phyloP scores from a whole-genome alignment of 345 rosid species.

The Citrus australasica region DNA sequence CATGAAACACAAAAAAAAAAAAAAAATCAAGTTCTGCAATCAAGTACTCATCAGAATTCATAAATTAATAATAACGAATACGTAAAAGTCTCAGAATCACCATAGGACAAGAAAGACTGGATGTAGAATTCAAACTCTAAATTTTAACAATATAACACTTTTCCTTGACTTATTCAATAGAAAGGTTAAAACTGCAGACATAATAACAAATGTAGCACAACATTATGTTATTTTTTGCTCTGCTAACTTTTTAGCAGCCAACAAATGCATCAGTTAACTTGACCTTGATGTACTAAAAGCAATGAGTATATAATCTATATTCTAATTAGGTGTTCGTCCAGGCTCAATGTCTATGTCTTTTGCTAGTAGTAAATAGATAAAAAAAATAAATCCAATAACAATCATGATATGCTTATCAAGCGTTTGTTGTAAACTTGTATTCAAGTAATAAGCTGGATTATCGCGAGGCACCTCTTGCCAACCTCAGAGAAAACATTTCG shows the following conservation, averaged over 20 bases:
- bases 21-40: background rate
- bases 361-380: background rate
- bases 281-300: background rate
- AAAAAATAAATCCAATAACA: background rate
- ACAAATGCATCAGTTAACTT: background rate
- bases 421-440: background rate
- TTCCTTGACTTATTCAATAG: background rate
- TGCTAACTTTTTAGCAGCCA: background rate
- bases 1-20: background rate
- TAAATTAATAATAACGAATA: background rate
- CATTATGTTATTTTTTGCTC: background rate
- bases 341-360: background rate
- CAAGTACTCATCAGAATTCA: constrained; percentile 1
- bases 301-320: background rate
- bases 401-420: background rate
- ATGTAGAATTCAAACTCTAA: background rate
- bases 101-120: background rate
- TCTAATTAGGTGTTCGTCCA: background rate
- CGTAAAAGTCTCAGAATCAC: background rate
- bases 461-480: background rate
- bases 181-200: background rate
- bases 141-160: background rate
- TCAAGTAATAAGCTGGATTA: background rate
- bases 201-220: background rate
- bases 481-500: background rate